Percentiles rank a stretch among this genome's conserved stretches.
These are phyloP conservation scores for Chara braunii DNA, from an alignment of 139 green algal species.

Conservation along the genomic window DNA sequence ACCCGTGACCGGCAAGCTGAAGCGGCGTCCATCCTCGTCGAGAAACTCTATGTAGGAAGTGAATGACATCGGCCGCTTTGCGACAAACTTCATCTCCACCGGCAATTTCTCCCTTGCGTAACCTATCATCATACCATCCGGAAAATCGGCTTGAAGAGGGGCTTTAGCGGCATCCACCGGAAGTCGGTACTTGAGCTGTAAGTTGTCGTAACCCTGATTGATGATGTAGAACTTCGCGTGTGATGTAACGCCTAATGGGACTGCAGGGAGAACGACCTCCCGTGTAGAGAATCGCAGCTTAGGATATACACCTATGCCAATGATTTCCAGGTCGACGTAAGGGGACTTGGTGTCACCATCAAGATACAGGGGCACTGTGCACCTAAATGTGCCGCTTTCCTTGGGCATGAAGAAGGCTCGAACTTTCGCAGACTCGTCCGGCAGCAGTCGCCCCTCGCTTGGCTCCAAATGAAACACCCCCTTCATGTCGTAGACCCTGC, in stretches of 20 bases:
- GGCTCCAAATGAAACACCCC: too few species aligned
- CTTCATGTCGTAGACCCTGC: too few species aligned
- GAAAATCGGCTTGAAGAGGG: conserved; percentile 59
- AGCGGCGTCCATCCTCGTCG: conserved; percentile 55
- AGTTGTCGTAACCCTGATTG: conserved; percentile 75
- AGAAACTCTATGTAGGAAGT: conserved; percentile 66
- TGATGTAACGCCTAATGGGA: conserved; percentile 51
- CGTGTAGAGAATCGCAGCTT: conserved; percentile 27
- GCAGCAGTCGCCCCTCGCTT: too few species aligned
- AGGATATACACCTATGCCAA: conserved; percentile 1
- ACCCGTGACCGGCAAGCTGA: conserved; percentile 53
- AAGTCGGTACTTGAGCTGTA: conserved; percentile 60
- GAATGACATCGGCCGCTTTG: conserved; percentile 57
- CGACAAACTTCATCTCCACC: conserved; percentile 58
- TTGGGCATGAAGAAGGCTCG: conserved; percentile 28
- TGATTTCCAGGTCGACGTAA: conserved; percentile 20
- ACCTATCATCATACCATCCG: conserved; percentile 61
- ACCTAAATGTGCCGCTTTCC: not conserved
- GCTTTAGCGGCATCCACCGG: conserved; percentile 53
- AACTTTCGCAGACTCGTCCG: too few species aligned
- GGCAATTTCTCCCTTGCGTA: conserved; percentile 65
- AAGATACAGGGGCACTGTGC: conserved; percentile 22
- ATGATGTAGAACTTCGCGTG: conserved; percentile 54
- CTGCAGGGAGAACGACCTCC: conserved; percentile 42
- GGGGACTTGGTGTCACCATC: conserved; percentile 20